These are phyloP conservation scores for Boletus pseudo-olivaceus DNA, from an alignment of 768 basidiomycete species.

Conservation along the genomic window DNA sequence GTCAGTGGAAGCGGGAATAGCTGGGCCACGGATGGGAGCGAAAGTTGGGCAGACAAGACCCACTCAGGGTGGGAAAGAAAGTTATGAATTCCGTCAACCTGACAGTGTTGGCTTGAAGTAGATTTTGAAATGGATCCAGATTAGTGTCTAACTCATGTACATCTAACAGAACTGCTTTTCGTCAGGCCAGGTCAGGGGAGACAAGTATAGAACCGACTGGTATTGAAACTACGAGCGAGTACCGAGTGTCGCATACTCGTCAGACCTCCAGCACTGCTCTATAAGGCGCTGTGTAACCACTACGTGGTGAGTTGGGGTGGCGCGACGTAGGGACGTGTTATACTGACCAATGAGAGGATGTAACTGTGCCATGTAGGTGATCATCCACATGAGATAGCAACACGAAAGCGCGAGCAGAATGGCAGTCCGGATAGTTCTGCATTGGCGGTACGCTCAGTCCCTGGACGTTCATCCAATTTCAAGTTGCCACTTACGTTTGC, in stretches of 20 bases:
- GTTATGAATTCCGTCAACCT: background rate
- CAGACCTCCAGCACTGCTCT: conserved; percentile 16
- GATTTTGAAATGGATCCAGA: conserved; percentile 5
- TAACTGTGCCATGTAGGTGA: conserved; percentile 94
- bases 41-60: background rate
- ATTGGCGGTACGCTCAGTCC: background rate
- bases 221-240: conserved; percentile 15
- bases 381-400: conserved; percentile 96
- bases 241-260: conserved; percentile 1
- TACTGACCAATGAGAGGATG: conserved; percentile 84
- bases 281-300: conserved; percentile 14
- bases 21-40: conserved; percentile 7
- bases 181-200: conserved; percentile 1
- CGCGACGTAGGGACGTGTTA: background rate
- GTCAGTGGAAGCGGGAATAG: background rate
- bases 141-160: conserved; percentile 27
- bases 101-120: background rate
- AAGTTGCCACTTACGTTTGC: conserved; percentile 65
- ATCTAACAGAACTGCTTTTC: conserved; percentile 13
- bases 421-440: conserved; percentile 78
- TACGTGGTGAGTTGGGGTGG: background rate
- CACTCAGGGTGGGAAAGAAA: conserved; percentile 1
- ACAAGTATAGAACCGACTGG: conserved; percentile 14
- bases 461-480: background rate
- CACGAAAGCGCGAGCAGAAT: conserved; percentile 73